Evolutionary conservation across 2,329 filamentous ascomycete species (phyloP), one percentile per base, ranked within the genome.

Genomic region (Trichoderma semiorbis): DNA sequence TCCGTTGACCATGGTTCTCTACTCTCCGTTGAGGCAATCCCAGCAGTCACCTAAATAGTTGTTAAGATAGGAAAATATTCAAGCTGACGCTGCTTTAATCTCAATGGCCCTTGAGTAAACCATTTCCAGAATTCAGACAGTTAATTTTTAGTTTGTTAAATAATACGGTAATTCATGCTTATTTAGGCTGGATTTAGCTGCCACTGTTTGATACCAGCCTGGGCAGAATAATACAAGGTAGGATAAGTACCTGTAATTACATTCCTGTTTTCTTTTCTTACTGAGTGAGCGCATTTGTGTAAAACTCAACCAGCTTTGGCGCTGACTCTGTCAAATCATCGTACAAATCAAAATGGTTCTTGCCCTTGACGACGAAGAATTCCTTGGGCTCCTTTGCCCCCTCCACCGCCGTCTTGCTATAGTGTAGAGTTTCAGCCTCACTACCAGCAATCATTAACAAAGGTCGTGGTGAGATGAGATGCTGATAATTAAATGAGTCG

Each of bases 301-400:
- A 50, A 50, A 50, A 50, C 43, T 50, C 43, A 6, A 50, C 43
- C 1, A 50, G n/a, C n/a, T 50, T 50, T 1, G 43, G 43, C 43
- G 43, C n/a, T 0, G 43, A 21, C 43, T 50, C 43, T n/a, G n/a
- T 50, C 0, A 50, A 50, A 50, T 50, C n/a, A 21, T 75, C 72
- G 26, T 75, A 75, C 18, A 73, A 24, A 32, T 71, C 72, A 28
- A 75, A 70, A 21, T 75, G 74, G 6, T 70, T 74, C 61, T 70
- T 70, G 7, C 73, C 74, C n/a, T 43, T 14, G 7, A 74, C 36
- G 14, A 71, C 14, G 43, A 72, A 72, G 21, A 75, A 16, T 26
- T 75, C 73, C 58, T 75, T 75, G 8, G 74, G 74, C 7, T 73
- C 66, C 36, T 24, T 71, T 14, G 74, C 71, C 11, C 28, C 28